Conservation (phyloP, 192 early-diverging fungal genomes). For the Rhizophagus clarus region DNA sequence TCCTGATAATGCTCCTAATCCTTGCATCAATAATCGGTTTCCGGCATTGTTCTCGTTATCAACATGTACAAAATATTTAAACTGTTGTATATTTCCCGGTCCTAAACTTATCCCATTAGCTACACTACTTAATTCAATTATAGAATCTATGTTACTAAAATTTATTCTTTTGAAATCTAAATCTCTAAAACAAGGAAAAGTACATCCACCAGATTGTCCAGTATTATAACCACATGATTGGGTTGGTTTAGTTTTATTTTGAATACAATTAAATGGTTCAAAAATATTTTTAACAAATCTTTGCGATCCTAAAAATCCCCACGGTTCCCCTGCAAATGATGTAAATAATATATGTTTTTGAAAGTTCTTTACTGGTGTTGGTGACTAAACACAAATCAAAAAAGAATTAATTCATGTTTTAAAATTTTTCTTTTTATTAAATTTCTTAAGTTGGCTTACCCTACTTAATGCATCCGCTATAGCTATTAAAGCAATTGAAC, state of each 20-base stretch:
- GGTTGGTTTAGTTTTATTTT: slow-evolving; percentile 37
- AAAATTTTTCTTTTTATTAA: too few relatives aligned
- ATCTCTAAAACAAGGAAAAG: slow-evolving; percentile 62
- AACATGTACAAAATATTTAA: slow-evolving; percentile 47
- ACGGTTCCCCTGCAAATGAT: slow-evolving; percentile 71
- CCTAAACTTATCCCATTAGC: slow-evolving; percentile 33
- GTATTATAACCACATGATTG: slow-evolving; percentile 34
- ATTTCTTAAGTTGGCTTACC: slow-evolving; percentile 42
- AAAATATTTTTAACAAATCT: slow-evolving; percentile 77
- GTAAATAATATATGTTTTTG: slow-evolving; percentile 77
- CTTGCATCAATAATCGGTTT: slow-evolving; percentile 8
- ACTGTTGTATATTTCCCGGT: neutral
- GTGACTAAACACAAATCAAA: slow-evolving; percentile 39
- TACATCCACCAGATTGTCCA: slow-evolving; percentile 46
- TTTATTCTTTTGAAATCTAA: slow-evolving; percentile 69
- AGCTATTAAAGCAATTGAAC: slow-evolving; percentile 65
- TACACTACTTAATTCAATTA: slow-evolving; percentile 72
- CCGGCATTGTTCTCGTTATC: slow-evolving; percentile 43
- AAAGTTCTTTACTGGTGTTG: slow-evolving; percentile 43
- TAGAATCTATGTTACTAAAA: slow-evolving; percentile 64
- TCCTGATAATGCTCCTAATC: slow-evolving; percentile 7
- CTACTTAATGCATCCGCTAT: slow-evolving; percentile 70
- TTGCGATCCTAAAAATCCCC: slow-evolving; percentile 79
- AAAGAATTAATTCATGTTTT: neutral
- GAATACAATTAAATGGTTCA: slow-evolving; percentile 54